Percentiles rank a stretch among this genome's conserved stretches.
phyloP scores from a whole-genome alignment of 2,329 filamentous ascomycete genomes.

The Massarina eburnea region DNA sequence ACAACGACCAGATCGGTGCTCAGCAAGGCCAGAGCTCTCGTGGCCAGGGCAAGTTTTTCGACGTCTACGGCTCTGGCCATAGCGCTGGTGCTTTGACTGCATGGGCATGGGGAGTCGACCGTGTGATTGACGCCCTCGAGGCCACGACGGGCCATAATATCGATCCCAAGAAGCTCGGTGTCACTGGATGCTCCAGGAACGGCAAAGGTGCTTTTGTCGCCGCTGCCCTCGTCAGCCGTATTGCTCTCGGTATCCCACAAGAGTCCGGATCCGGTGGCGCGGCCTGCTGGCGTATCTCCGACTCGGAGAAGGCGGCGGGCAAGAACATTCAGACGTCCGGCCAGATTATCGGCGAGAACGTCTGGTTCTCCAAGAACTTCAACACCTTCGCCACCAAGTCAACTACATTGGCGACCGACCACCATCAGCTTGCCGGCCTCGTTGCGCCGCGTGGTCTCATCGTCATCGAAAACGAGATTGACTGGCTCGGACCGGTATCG shows the following conservation, averaged over 20 bases:
- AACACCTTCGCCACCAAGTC: constrained; percentile 54
- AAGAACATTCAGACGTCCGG: constrained; percentile 62
- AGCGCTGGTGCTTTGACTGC: constrained; percentile 61
- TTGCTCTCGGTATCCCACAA: constrained; percentile 63
- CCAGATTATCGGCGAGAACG: constrained; percentile 63
- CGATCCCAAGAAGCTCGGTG: constrained; percentile 48
- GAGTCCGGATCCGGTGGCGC: constrained; percentile 64
- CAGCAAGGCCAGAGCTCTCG: constrained; percentile 51
- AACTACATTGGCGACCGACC: constrained; percentile 55
- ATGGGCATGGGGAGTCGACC: constrained; percentile 65
- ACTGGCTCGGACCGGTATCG: constrained; percentile 61
- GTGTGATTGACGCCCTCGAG: constrained; percentile 63
- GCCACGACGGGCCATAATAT: constrained; percentile 49
- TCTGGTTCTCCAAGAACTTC: constrained; percentile 63
- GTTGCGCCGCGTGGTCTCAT: constrained; percentile 59
- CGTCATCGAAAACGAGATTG: constrained; percentile 60
- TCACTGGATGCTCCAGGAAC: constrained; percentile 66
- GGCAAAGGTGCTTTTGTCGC: constrained; percentile 66
- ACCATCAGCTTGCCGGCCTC: constrained; percentile 60
- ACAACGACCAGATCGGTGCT: constrained; percentile 59
- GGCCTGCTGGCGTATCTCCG: constrained; percentile 59
- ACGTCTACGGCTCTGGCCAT: constrained; percentile 58
- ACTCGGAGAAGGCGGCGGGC: constrained; percentile 52
- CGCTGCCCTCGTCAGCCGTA: constrained; percentile 60
- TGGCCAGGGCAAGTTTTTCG: constrained; percentile 62